Percentiles rank a stretch among this genome's conserved stretches.
phyloP scores from a whole-genome alignment of 257 asterid species.

The Nicotiana otophora region DNA sequence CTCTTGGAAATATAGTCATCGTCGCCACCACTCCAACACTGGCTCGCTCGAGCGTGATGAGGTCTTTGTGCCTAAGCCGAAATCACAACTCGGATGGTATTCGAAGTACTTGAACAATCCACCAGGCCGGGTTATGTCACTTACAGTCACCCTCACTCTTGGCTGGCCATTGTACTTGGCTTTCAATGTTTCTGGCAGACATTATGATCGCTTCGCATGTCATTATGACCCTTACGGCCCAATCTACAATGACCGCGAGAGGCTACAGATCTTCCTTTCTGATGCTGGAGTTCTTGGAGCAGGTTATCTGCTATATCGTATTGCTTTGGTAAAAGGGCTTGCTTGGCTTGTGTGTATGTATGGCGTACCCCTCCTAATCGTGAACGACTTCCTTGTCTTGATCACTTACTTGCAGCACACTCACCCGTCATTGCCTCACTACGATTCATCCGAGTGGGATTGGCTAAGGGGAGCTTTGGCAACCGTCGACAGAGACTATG shows the following conservation, averaged over 20 bases:
- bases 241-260: conserved; percentile 59
- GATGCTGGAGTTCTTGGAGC: conserved; percentile 47
- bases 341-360: conserved; percentile 45
- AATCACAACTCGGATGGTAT: conserved; percentile 36
- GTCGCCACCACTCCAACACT: conserved; percentile 72
- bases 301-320: conserved; percentile 32
- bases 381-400: conserved; percentile 54
- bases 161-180: conserved; percentile 72
- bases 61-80: conserved; percentile 61
- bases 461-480: conserved; percentile 82
- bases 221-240: conserved; percentile 59
- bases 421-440: conserved; percentile 63
- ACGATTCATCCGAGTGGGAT: conserved; percentile 65
- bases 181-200: conserved; percentile 62
- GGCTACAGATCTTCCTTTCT: conserved; percentile 51
- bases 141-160: conserved; percentile 39
- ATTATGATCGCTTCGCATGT: conserved; percentile 56
- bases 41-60: conserved; percentile 72
- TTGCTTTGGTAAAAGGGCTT: conserved; percentile 38
- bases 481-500: conserved; percentile 59
- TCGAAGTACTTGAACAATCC: conserved; percentile 63
- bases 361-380: conserved; percentile 47
- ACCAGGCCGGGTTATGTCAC: conserved; percentile 46
- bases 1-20: conserved; percentile 73
- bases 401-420: conserved; percentile 71